Evolutionary conservation across 2,329 filamentous ascomycete genomes (phyloP).

Genomic region (Cordyceps militaris): DNA sequence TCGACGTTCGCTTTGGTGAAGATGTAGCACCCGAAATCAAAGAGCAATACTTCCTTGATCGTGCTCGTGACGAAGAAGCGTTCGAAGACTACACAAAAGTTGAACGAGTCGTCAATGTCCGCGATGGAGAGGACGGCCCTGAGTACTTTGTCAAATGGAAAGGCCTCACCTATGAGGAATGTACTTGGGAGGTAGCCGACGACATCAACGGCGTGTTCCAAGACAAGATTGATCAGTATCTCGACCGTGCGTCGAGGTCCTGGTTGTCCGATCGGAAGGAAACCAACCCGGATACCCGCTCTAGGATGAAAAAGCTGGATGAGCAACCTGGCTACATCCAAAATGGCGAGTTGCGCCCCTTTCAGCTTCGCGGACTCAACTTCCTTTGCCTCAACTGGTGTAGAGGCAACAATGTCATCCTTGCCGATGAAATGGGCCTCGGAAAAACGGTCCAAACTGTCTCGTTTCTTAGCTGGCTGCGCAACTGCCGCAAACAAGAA

Average conservation of each 20-base stretch:
- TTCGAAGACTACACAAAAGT: slow-evolving; percentile 86
- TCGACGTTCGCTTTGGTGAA: slow-evolving; percentile 68
- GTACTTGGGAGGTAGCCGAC: slow-evolving; percentile 81
- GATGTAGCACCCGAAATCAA: slow-evolving; percentile 77
- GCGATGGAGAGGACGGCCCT: slow-evolving; percentile 69
- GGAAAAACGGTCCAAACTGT: slow-evolving; percentile 98
- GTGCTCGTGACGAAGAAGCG: slow-evolving; percentile 82
- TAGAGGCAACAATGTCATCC: slow-evolving; percentile 86
- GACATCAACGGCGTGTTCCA: slow-evolving; percentile 75
- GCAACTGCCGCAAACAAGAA: slow-evolving; percentile 81
- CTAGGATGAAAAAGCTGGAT: slow-evolving; percentile 65
- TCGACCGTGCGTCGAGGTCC: slow-evolving; percentile 74
- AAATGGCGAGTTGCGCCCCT: slow-evolving; percentile 78
- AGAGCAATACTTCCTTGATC: slow-evolving; percentile 92
- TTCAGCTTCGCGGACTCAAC: slow-evolving; percentile 90
- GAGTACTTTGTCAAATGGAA: slow-evolving; percentile 99
- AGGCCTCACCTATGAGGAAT: slow-evolving; percentile 84
- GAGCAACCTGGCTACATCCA: slow-evolving; percentile 81
- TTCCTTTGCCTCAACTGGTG: slow-evolving; percentile 97
- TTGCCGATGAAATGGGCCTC: slow-evolving; percentile 97
- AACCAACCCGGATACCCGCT: slow-evolving; percentile 66
- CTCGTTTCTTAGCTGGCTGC: slow-evolving; percentile 93
- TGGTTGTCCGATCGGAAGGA: slow-evolving; percentile 76
- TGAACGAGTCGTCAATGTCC: slow-evolving; percentile 81
- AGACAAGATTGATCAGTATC: slow-evolving; percentile 82